A percentile compares a stretch with the other conserved stretches of the same genome.
Evolutionary conservation across 352 stramenopile species (phyloP).

Genomic region (Phytophthora quininea): DNA sequence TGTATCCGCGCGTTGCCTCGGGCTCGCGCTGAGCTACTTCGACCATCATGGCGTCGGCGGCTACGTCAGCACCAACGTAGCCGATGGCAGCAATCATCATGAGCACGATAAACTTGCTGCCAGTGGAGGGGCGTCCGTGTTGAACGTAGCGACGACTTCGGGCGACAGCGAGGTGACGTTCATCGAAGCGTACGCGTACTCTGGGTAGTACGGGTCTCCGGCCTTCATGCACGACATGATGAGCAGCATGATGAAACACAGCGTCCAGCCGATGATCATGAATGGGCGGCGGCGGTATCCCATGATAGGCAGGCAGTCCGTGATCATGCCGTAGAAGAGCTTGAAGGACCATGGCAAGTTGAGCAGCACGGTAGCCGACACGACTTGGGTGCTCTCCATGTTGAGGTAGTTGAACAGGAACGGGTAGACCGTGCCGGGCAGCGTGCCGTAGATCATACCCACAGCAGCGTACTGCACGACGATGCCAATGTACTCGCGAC

Average conservation of each 20-base stretch:
- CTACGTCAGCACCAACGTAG: constrained; percentile 50
- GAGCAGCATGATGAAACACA: constrained; percentile 48
- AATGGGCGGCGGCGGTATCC: constrained; percentile 58
- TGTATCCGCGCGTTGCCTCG: constrained; percentile 33
- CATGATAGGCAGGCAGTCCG: constrained; percentile 53
- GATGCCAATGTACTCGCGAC: constrained; percentile 45
- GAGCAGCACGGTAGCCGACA: constrained; percentile 42
- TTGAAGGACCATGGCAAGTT: constrained; percentile 64
- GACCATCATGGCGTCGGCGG: constrained; percentile 54
- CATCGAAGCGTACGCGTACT: constrained; percentile 31
- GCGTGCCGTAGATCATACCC: constrained; percentile 44
- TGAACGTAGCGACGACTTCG: constrained; percentile 37
- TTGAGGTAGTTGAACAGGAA: constrained; percentile 55
- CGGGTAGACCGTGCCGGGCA: constrained; percentile 52
- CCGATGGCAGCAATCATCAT: constrained; percentile 56
- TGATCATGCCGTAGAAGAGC: constrained; percentile 53
- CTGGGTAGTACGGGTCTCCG: constrained; percentile 52
- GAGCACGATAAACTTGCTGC: constrained; percentile 51
- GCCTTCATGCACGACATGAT: constrained; percentile 44
- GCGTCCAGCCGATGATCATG: constrained; percentile 55
- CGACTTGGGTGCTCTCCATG: constrained; percentile 46
- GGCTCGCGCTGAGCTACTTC: constrained; percentile 45
- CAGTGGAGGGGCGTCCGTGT: constrained; percentile 35
- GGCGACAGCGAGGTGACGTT: constrained; percentile 17
- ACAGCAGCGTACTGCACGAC: constrained; percentile 48